These are phyloP conservation scores for Lolium rigidum DNA, from an alignment of 176 grass and related monocot genomes.

Conservation along the genomic window DNA sequence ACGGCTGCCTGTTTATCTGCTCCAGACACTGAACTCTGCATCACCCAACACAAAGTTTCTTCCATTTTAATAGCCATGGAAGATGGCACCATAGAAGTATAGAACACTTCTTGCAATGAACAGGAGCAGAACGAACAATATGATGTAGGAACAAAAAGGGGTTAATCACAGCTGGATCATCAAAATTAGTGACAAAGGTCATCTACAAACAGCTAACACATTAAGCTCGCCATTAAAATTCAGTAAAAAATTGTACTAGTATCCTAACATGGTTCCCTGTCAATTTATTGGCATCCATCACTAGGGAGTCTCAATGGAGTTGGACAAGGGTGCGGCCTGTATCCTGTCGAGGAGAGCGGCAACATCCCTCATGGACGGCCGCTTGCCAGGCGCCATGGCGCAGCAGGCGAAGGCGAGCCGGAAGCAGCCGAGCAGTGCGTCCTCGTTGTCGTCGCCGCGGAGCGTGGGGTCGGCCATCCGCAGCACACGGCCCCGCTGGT, in stretches of 20 bases:
- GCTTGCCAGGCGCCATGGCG: conserved; percentile 68
- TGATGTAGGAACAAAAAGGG: too few species aligned
- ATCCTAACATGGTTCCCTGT: background rate
- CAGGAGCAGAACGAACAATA: too few species aligned
- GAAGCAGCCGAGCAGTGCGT: conserved; percentile 79
- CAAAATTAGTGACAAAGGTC: conserved; percentile 55
- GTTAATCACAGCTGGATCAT: conserved; percentile 35
- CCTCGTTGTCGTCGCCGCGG: conserved; percentile 73
- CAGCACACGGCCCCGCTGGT: conserved; percentile 69
- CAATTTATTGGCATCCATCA: conserved; percentile 36
- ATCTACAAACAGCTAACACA: conserved; percentile 25
- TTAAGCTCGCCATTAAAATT: conserved; percentile 1
- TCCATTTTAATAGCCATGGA: background rate
- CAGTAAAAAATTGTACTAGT: background rate
- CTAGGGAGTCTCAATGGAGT: background rate
- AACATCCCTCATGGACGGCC: conserved; percentile 82
- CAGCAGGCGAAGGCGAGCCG: conserved; percentile 89
- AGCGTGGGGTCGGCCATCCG: conserved; percentile 85
- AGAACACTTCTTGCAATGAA: too few species aligned
- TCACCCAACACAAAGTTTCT: background rate
- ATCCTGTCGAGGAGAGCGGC: conserved; percentile 70
- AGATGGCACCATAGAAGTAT: too few species aligned
- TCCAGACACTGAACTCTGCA: conserved; percentile 14
- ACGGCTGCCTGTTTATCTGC: conserved; percentile 46
- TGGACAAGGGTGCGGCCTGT: background rate